phyloP scores from a whole-genome alignment of 2,329 filamentous ascomycete genomes.

The Hirsutella rhossiliensis region DNA sequence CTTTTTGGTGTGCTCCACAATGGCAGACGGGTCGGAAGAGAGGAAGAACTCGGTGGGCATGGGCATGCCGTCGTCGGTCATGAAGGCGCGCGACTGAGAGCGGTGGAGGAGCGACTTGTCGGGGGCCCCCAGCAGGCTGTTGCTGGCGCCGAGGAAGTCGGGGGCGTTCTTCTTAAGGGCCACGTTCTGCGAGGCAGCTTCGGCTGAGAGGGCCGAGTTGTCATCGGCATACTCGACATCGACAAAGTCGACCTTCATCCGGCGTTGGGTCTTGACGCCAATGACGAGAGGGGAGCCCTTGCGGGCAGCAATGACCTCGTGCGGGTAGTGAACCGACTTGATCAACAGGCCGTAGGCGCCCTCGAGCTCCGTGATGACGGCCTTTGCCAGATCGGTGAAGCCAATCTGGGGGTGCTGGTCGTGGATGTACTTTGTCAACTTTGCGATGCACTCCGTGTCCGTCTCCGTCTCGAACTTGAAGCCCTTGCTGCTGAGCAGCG shows the following conservation, averaged over 20 bases:
- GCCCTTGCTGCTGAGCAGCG: constrained; percentile 82
- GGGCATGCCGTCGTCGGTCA: constrained; percentile 94
- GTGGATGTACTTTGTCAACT: constrained; percentile 96
- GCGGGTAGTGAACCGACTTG: constrained; percentile 97
- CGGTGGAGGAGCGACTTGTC: constrained; percentile 98
- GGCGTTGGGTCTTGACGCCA: constrained; percentile 90
- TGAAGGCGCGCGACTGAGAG: constrained; percentile 96
- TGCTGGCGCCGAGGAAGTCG: constrained; percentile 53
- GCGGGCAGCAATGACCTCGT: constrained; percentile 93
- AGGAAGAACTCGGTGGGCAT: constrained; percentile 99
- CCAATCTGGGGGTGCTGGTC: constrained; percentile 88
- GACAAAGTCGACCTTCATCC: constrained; percentile 99
- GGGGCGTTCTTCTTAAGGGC: constrained; percentile 81
- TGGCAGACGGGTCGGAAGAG: constrained; percentile 94
- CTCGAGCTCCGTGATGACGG: constrained; percentile 95
- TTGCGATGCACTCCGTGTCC: constrained; percentile 98
- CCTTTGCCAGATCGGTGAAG: constrained; percentile 94
- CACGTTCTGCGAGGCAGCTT: constrained; percentile 91
- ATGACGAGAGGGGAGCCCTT: constrained; percentile 98
- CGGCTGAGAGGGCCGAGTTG: constrained; percentile 70
- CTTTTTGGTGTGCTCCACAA: constrained; percentile 99
- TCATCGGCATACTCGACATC: constrained; percentile 96
- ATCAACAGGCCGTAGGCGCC: constrained; percentile 94
- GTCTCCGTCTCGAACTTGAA: constrained; percentile 99
- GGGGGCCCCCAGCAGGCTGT: constrained; percentile 62